These are phyloP conservation scores for Fusarium falciforme DNA, from an alignment of 2,329 filamentous ascomycete species.

Conservation along the genomic window DNA sequence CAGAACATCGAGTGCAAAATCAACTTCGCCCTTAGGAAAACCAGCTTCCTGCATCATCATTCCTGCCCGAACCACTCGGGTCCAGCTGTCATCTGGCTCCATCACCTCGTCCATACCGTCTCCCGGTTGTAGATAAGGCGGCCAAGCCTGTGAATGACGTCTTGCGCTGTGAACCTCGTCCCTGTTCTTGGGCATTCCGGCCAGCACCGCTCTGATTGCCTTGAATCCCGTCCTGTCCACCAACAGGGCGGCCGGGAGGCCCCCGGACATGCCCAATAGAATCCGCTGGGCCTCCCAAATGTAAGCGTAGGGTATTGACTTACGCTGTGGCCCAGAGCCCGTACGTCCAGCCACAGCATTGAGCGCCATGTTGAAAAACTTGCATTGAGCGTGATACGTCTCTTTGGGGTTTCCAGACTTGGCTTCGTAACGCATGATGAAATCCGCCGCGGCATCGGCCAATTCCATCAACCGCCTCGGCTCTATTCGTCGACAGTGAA, in stretches of 20 bases:
- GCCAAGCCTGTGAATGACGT: constrained; percentile 66
- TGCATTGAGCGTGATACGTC: constrained; percentile 45
- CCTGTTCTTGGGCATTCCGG: constrained; percentile 64
- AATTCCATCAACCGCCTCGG: constrained; percentile 48
- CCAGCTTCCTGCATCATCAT: constrained; percentile 67
- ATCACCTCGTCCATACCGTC: constrained; percentile 70
- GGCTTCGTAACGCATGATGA: constrained; percentile 40
- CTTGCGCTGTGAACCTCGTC: constrained; percentile 61
- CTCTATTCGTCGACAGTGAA: constrained; percentile 49
- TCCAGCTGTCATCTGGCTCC: constrained; percentile 63
- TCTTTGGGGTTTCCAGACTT: constrained; percentile 23
- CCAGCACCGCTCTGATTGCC: constrained; percentile 65
- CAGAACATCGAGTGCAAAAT: constrained; percentile 62
- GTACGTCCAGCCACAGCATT: constrained; percentile 42
- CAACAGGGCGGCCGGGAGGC: constrained; percentile 60
- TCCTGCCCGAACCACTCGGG: constrained; percentile 64
- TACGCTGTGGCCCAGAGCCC: constrained; percentile 38
- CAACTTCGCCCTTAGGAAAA: constrained; percentile 59
- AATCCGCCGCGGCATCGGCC: constrained; percentile 42
- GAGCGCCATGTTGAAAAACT: constrained; percentile 48
- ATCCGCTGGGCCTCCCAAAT: constrained; percentile 68
- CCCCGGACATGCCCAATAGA: constrained; percentile 63
- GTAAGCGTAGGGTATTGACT: constrained; percentile 46
- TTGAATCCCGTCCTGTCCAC: constrained; percentile 64
- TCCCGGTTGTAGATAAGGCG: constrained; percentile 67